Percentiles rank a stretch among this genome's conserved stretches.
Conservation (phyloP, 2,329 filamentous ascomycete genomes). For the Aspergillus pseudoglaucus region DNA sequence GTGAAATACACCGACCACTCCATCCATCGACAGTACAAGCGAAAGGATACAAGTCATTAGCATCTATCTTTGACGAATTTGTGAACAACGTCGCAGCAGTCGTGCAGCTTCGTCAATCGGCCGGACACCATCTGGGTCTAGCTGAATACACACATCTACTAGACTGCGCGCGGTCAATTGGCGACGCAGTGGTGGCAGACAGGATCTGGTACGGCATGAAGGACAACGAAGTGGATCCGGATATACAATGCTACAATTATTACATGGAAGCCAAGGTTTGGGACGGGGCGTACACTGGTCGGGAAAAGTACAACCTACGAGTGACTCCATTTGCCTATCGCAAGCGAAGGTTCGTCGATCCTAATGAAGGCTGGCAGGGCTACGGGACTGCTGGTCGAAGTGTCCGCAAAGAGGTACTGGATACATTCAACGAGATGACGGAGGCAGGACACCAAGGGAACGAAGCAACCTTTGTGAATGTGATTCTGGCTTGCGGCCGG, state of each 20-base stretch:
- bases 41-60: slow-evolving; percentile 35
- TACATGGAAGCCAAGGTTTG: slow-evolving; percentile 48
- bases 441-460: slow-evolving; percentile 39
- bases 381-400: slow-evolving; percentile 25
- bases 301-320: slow-evolving; percentile 34
- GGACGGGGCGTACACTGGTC: slow-evolving; percentile 36
- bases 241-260: slow-evolving; percentile 49
- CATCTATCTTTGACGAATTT: slow-evolving; percentile 36
- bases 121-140: slow-evolving; percentile 34
- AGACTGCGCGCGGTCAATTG: slow-evolving; percentile 45
- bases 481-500: slow-evolving; percentile 48
- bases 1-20: slow-evolving; percentile 43
- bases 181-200: slow-evolving; percentile 38
- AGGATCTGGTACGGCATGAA: slow-evolving; percentile 43
- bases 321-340: slow-evolving; percentile 26
- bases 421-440: slow-evolving; percentile 46
- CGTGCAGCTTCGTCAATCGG: slow-evolving; percentile 29
- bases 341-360: slow-evolving; percentile 17
- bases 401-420: slow-evolving; percentile 29
- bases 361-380: slow-evolving; percentile 21
- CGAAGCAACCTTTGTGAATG: slow-evolving; percentile 47
- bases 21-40: slow-evolving; percentile 44
- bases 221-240: slow-evolving; percentile 34
- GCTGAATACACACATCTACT: slow-evolving; percentile 49
- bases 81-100: slow-evolving; percentile 32